Conservation (phyloP, 306 rosid species). For the Acacia melanoxylon region DNA sequence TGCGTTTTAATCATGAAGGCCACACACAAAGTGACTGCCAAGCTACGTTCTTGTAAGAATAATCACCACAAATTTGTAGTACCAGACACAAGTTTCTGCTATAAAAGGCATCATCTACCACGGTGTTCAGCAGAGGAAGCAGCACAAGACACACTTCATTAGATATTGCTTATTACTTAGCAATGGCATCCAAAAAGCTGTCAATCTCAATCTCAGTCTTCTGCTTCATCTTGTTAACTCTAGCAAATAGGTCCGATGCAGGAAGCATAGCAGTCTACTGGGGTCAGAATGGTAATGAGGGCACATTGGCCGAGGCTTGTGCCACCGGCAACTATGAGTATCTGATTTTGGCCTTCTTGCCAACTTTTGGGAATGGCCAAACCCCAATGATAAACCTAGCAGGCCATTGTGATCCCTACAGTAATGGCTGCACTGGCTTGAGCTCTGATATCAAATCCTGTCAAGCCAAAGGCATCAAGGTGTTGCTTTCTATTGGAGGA, state of each 20-base stretch:
- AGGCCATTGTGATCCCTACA: constrained; percentile 42
- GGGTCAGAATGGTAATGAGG: constrained; percentile 49
- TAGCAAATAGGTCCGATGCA: constrained; percentile 18
- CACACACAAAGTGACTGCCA: constrained; percentile 16
- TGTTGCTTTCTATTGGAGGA: constrained; percentile 50
- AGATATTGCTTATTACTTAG: not conserved
- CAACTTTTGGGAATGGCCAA: constrained; percentile 44
- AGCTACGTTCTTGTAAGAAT: constrained; percentile 16
- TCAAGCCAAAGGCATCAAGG: constrained; percentile 48
- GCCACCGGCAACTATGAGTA: constrained; percentile 41
- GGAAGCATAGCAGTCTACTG: constrained; percentile 42
- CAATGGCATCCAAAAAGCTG: constrained; percentile 22
- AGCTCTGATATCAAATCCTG: constrained; percentile 41
- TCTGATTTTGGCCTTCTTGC: constrained; percentile 41
- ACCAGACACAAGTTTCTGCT: not conserved
- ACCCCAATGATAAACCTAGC: constrained; percentile 39
- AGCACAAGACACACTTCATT: constrained; percentile 4
- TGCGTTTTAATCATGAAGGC: constrained; percentile 5
- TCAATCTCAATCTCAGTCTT: constrained; percentile 20
- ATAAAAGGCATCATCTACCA: constrained; percentile 32
- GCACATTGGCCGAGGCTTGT: constrained; percentile 35
- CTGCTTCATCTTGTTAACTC: constrained; percentile 25
- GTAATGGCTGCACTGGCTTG: constrained; percentile 34
- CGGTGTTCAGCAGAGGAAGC: constrained; percentile 7
- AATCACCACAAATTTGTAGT: not conserved